Evolutionary conservation across 495 filamentous ascomycete genomes (phyloP).

Genomic region (Xylaria scruposa): DNA sequence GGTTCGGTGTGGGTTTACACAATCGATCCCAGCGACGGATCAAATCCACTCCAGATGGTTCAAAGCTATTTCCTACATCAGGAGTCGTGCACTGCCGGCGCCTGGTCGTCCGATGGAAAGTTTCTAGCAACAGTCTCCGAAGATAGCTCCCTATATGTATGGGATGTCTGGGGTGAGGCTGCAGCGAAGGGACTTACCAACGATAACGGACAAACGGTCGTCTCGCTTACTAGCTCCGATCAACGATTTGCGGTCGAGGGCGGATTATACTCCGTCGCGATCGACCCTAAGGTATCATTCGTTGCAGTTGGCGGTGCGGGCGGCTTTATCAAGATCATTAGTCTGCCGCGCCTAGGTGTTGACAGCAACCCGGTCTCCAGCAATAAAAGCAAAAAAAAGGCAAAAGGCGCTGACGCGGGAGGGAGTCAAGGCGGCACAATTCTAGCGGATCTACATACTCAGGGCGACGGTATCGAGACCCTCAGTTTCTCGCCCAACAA

Average conservation of each 20-base stretch:
- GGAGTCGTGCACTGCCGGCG: slow-evolving; percentile 82
- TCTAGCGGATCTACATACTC: slow-evolving; percentile 64
- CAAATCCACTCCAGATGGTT: slow-evolving; percentile 72
- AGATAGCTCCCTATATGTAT: slow-evolving; percentile 88
- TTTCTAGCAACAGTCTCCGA: slow-evolving; percentile 90
- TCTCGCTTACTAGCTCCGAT: slow-evolving; percentile 81
- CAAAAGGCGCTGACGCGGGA: slow-evolving; percentile 48
- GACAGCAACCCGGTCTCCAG: slow-evolving; percentile 39
- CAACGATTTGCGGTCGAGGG: slow-evolving; percentile 92
- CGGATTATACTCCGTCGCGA: slow-evolving; percentile 83
- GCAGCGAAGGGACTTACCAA: slow-evolving; percentile 74
- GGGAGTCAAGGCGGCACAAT: slow-evolving; percentile 67
- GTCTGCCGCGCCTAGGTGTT: slow-evolving; percentile 72
- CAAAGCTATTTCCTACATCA: slow-evolving; percentile 93
- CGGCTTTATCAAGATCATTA: slow-evolving; percentile 82
- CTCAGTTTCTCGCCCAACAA: slow-evolving; percentile 80
- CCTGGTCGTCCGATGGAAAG: slow-evolving; percentile 88
- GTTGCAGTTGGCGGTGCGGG: slow-evolving; percentile 87
- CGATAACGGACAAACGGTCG: slow-evolving; percentile 73
- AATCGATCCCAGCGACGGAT: slow-evolving; percentile 67
- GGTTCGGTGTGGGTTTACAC: slow-evolving; percentile 95
- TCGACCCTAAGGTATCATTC: slow-evolving; percentile 77
- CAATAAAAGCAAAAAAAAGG: slow-evolving; percentile 51
- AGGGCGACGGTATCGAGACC: slow-evolving; percentile 81
- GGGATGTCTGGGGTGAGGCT: slow-evolving; percentile 87